phyloP scores from a whole-genome alignment of 208 protist species.

The Trichomonas gallinae region DNA sequence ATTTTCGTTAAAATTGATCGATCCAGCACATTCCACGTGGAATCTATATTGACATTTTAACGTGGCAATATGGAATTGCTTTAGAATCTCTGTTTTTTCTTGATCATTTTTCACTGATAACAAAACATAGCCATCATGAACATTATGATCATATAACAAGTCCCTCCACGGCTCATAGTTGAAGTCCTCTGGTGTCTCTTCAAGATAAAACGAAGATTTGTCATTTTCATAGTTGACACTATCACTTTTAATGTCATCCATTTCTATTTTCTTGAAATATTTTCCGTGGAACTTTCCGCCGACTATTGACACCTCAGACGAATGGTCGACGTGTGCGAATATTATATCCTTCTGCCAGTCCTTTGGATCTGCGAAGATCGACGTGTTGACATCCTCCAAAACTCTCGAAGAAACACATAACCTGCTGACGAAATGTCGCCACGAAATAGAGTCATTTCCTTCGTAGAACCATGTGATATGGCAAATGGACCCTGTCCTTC shows the following conservation, averaged over 20 bases:
- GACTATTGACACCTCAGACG: background rate
- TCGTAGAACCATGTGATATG: background rate
- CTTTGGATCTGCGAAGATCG: background rate
- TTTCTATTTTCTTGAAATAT: background rate
- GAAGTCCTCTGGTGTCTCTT: background rate
- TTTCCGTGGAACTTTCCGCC: background rate
- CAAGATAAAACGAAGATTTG: background rate
- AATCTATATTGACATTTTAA: background rate
- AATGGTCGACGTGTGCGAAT: background rate
- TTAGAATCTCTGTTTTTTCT: background rate
- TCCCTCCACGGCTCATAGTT: background rate
- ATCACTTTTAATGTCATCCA: background rate
- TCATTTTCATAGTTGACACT: background rate
- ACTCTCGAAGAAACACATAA: background rate
- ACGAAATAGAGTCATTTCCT: background rate
- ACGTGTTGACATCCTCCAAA: background rate
- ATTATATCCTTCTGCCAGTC: background rate
- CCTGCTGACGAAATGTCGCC: background rate
- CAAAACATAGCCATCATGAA: background rate
- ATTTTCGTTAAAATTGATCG: background rate
- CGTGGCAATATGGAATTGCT: background rate
- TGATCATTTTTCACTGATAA: background rate
- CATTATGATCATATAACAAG: background rate
- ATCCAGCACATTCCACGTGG: background rate
- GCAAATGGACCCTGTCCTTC: background rate